Evolutionary conservation across 768 basidiomycete species (phyloP).

Genomic region (Amyloporia xantha): DNA sequence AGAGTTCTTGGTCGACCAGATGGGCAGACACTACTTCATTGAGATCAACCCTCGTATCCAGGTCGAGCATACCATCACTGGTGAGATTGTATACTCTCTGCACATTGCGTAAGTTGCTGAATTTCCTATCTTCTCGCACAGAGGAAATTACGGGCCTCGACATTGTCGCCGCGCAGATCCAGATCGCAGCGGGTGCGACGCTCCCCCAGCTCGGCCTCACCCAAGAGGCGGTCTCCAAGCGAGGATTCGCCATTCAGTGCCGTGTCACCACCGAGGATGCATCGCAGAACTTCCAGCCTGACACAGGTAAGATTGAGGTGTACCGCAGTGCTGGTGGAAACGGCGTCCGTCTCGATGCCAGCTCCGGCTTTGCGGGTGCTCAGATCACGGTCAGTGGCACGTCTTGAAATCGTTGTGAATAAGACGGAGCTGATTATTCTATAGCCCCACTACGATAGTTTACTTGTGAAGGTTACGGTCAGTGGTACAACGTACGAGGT

Average conservation of each 20-base stretch:
- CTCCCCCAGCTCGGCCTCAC: slow-evolving; percentile 92
- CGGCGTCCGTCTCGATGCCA: slow-evolving; percentile 93
- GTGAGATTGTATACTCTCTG: slow-evolving; percentile 33
- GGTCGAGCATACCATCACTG: slow-evolving; percentile 99
- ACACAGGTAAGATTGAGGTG: slow-evolving; percentile 98
- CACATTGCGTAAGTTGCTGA: not conserved
- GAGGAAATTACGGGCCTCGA: slow-evolving; percentile 99
- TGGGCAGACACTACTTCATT: slow-evolving; percentile 97
- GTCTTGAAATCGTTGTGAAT: not conserved
- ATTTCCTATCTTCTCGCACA: slow-evolving; percentile 23
- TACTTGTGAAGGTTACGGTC: slow-evolving; percentile 94
- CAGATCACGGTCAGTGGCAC: slow-evolving; percentile 79
- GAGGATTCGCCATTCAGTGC: slow-evolving; percentile 97
- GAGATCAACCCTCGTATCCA: slow-evolving; percentile 99
- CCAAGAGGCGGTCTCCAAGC: slow-evolving; percentile 92
- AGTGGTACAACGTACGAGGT: slow-evolving; percentile 98
- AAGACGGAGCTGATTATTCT: not conserved
- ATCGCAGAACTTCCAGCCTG: slow-evolving; percentile 88
- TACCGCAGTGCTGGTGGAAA: slow-evolving; percentile 99
- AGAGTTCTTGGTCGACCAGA: slow-evolving; percentile 96
- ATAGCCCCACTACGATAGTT: slow-evolving; percentile 95
- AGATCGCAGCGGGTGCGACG: slow-evolving; percentile 98
- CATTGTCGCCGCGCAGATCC: slow-evolving; percentile 98
- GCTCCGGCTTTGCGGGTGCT: slow-evolving; percentile 96
- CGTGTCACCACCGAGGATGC: slow-evolving; percentile 98